phyloP scores from a whole-genome alignment of 108 stramenopile genomes.

The Pseudonitzschia pungens region DNA sequence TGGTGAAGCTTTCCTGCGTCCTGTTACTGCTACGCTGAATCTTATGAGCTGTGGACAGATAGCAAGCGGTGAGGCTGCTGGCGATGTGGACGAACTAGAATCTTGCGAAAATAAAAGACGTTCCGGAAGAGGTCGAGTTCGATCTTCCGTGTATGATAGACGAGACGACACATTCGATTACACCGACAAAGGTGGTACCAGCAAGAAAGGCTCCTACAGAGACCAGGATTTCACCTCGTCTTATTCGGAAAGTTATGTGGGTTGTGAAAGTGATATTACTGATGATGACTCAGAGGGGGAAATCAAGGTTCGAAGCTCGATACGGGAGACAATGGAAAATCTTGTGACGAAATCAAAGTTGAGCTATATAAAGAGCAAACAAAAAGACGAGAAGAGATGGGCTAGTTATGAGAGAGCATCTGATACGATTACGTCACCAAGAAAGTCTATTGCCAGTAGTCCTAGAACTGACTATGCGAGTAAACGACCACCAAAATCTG shows the following conservation, averaged over 20 bases:
- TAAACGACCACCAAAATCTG: not conserved
- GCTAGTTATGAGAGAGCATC: slow-evolving; percentile 10
- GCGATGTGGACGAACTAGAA: not conserved
- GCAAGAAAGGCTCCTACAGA: not conserved
- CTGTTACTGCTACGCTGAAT: slow-evolving; percentile 1
- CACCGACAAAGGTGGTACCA: not conserved
- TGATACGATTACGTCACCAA: not conserved
- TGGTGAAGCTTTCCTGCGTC: not conserved
- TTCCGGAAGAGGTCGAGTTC: not conserved
- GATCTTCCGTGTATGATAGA: not conserved
- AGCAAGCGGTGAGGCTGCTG: not conserved
- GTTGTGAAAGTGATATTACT: slow-evolving; percentile 2
- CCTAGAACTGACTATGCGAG: not conserved
- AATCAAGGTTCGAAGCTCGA: slow-evolving; percentile 31
- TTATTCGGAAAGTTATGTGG: not conserved
- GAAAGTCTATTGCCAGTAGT: not conserved
- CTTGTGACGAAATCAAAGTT: slow-evolving; percentile 24
- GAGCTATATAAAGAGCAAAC: not conserved
- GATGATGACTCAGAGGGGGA: slow-evolving; percentile 15
- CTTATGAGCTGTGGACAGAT: slow-evolving; percentile 9
- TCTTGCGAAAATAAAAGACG: not conserved
- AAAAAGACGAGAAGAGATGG: slow-evolving; percentile 9
- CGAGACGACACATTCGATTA: slow-evolving; percentile 19
- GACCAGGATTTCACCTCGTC: slow-evolving; percentile 9
- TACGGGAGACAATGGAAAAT: slow-evolving; percentile 36